Evolutionary conservation across 2,329 filamentous ascomycete species (phyloP), one percentile per base, ranked within the genome.

Genomic region (Colletotrichum chrysophilum): DNA sequence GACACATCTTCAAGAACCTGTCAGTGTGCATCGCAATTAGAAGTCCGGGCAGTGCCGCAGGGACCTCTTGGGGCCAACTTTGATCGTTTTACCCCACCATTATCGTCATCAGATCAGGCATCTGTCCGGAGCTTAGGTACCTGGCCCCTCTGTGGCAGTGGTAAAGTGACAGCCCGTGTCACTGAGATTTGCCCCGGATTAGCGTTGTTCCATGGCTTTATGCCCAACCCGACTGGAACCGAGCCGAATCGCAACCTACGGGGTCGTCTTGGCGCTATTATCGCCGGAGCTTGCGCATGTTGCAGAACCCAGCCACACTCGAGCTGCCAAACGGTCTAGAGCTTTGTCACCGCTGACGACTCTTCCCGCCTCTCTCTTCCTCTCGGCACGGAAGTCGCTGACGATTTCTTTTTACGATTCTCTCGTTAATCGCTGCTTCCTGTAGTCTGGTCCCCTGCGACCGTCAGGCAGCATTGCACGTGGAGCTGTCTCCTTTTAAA

Each of bases 321-420:
- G 30, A 75, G 66, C 71, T 71, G 21, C 67, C 73, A 72, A 13
- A 68, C 58, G 68, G 62, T 56, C 74, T 55, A 26, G 38, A 76
- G 70, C 67, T 77, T 71, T 67, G 76, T 77, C 62, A 70, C 69
- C 52, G 76, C 70, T 76, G 76, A 77, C 76, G 74, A 77, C 74
- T 77, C 60, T 66, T 64, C 32, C 55, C 65, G 70, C 70, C 74
- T 66, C 74, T 75, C 74, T 66, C 74, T 76, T 26, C 48, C 56
- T 43, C 74, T 76, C 66, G 74, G 71, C 66, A 75, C 66, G 36
- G 38, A 62, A 74, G 36, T 70, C 66, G 66, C 60, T 66, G 36
- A 66, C 43, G 9, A 26, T 69, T 58, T 76, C 10, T 38, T 60
- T 13, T 66, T 21, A 16, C 24, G 56, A 70, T 18, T 66, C 9